Base-by-base conservation (phyloP, 805 yeast species). In the Nakazawaea anatomiae region DNA sequence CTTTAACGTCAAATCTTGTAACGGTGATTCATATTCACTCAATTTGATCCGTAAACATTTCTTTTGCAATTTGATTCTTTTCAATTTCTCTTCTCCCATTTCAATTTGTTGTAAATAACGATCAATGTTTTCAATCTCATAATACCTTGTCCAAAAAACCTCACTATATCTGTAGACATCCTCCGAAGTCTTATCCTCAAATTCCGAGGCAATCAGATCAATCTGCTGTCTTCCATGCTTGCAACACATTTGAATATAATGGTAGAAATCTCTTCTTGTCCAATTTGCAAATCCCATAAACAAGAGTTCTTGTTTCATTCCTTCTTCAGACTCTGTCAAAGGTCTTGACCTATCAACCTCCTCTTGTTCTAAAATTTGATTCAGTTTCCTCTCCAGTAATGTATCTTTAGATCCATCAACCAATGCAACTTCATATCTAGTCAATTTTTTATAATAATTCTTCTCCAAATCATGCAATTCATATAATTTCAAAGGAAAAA, bases 81-180 rank as follows among this genome's bases (percentile, higher is more conserved):
- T 72, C 29, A 87, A 77, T 64, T 79, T 86, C 54, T 90, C 96
- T 63, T 94, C 98, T 12, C 98, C 99, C 4, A 79, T 75, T 61
- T 90, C 96, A 54, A 94, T 89, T 59, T 84, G 92, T 18, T 77
- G 72, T 49, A 91, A 68, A 65, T 85, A 89, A 55, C 88, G 79
- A 57, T 94, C 99, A 67, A 84, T 85, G 9, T 96, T 96, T 35
- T 92, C 98, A 55, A 94, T 85, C 57, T 84, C 87, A 46, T 79
- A 74, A 60, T 82, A 85, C 48, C 85, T 77, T 29, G 75, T 60
- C 99, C 98, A 94, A 65, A 94, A 94, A 8, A 77, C 85, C 48
- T 75, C 74, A 10, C 91, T 83, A 64, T 92, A 94, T 38, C 79
- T 84, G 52, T 81, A 67, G 10, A 92, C 87, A 54, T 94, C 97